Conservation (phyloP, 306 rosid species). For the Herpetospermum pedunculosum region DNA sequence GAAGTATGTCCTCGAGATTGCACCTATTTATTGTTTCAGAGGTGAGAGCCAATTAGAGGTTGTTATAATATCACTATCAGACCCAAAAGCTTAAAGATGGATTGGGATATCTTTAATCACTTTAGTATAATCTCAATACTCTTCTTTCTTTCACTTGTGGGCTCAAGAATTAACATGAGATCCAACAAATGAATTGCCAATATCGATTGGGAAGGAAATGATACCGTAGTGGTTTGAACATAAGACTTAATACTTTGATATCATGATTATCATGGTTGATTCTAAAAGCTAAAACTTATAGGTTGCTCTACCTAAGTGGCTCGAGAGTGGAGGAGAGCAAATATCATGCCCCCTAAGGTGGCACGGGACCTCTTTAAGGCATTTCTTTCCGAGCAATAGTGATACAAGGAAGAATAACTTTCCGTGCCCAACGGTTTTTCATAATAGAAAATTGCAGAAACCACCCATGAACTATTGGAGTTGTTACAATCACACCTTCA, state of each 20-base stretch:
- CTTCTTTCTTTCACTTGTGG: not conserved
- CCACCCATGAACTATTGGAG: no score
- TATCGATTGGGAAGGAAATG: not conserved
- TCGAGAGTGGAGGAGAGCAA: not conserved
- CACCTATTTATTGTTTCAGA: constrained; percentile 34
- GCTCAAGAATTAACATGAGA: not conserved
- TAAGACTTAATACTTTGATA: not conserved
- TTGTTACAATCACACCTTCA: no score
- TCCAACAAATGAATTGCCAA: not conserved
- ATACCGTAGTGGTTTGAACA: not conserved
- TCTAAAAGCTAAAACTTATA: not conserved
- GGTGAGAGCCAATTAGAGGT: not conserved
- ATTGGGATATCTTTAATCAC: not conserved
- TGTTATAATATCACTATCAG: not conserved
- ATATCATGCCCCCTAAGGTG: not conserved
- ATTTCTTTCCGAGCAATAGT: not conserved
- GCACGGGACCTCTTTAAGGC: not conserved
- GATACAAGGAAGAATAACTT: not conserved
- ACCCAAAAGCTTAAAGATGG: not conserved
- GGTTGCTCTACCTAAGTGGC: no score
- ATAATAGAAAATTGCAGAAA: not conserved
- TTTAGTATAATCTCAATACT: not conserved
- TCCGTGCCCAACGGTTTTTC: not conserved
- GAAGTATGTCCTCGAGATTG: constrained; percentile 66
- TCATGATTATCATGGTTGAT: not conserved